These are phyloP conservation scores for Ilyonectria sp. DNA, from an alignment of 2,329 filamentous ascomycete genomes.

Conservation along the genomic window DNA sequence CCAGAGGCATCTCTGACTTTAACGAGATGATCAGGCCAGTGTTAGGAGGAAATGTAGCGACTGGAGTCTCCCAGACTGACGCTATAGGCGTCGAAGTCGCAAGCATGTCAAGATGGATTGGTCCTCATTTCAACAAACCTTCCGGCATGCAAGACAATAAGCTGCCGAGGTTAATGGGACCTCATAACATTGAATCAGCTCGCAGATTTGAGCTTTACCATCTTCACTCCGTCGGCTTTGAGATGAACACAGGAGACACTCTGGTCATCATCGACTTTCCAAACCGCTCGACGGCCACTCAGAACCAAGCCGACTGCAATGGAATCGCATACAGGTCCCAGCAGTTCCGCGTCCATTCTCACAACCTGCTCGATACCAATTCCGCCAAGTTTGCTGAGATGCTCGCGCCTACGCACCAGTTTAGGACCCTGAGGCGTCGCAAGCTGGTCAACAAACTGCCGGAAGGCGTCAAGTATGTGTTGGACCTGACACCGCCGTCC, in stretches of 20 bases:
- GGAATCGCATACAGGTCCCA: conserved; percentile 53
- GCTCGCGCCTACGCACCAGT: conserved; percentile 60
- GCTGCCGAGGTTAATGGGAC: conserved; percentile 29
- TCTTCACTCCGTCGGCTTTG: conserved; percentile 46
- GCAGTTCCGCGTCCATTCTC: conserved; percentile 61
- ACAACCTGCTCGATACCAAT: conserved; percentile 61
- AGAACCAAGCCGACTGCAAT: conserved; percentile 53
- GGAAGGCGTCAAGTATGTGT: conserved; percentile 67
- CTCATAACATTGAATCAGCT: conserved; percentile 35
- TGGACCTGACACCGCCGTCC: conserved; percentile 74
- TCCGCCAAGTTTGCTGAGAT: conserved; percentile 64
- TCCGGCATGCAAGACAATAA: not conserved
- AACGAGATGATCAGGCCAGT: not conserved
- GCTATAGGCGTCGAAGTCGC: not conserved
- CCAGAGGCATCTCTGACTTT: not conserved
- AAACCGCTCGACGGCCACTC: conserved; percentile 32
- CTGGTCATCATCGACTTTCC: conserved; percentile 61
- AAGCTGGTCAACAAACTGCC: conserved; percentile 54
- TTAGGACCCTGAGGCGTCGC: conserved; percentile 55
- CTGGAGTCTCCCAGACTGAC: not conserved
- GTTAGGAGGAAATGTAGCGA: not conserved
- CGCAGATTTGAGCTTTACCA: conserved; percentile 48
- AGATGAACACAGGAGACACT: conserved; percentile 58
- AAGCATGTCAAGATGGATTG: conserved; percentile 34
- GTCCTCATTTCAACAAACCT: conserved; percentile 40